phyloP scores from a whole-genome alignment of 2,329 filamentous ascomycete genomes.

The Fusarium tjaetaba region DNA sequence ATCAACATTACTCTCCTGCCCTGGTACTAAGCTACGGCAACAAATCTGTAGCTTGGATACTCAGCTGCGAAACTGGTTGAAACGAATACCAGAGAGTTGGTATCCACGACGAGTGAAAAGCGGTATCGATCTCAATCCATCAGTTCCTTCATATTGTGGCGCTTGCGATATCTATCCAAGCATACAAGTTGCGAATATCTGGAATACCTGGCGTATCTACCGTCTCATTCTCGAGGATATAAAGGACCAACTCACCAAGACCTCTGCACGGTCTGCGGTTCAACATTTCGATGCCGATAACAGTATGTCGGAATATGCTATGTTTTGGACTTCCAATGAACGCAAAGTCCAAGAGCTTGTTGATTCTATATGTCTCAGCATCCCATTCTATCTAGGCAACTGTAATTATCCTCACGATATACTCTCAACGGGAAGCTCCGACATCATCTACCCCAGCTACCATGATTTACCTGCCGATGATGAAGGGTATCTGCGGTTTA shows the following conservation, averaged over 20 bases:
- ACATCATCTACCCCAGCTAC: constrained; percentile 11
- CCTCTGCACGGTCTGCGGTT: accelerated
- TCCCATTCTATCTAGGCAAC: constrained; percentile 35
- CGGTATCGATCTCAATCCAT: accelerated
- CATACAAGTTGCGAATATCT: constrained; percentile 30
- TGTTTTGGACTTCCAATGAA: neutral
- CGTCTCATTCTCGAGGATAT: neutral
- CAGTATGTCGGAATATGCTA: accelerated
- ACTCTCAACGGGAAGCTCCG: neutral
- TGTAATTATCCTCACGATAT: neutral
- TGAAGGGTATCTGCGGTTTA: neutral
- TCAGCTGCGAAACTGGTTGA: neutral
- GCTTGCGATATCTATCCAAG: constrained; percentile 12
- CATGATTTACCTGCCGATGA: neutral
- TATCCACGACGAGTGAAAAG: neutral
- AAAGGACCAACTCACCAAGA: neutral
- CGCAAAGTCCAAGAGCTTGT: neutral
- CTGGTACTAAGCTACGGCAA: neutral
- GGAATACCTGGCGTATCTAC: constrained; percentile 30
- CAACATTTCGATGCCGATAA: accelerated
- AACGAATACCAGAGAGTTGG: constrained; percentile 1
- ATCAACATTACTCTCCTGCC: accelerated
- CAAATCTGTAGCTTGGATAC: neutral
- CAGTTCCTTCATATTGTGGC: neutral
- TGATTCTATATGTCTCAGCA: constrained; percentile 11